A percentile compares a stretch with the other conserved stretches of the same genome.
phyloP scores from a whole-genome alignment of 2,329 filamentous ascomycete species.

The Trichoderma asperellum region DNA sequence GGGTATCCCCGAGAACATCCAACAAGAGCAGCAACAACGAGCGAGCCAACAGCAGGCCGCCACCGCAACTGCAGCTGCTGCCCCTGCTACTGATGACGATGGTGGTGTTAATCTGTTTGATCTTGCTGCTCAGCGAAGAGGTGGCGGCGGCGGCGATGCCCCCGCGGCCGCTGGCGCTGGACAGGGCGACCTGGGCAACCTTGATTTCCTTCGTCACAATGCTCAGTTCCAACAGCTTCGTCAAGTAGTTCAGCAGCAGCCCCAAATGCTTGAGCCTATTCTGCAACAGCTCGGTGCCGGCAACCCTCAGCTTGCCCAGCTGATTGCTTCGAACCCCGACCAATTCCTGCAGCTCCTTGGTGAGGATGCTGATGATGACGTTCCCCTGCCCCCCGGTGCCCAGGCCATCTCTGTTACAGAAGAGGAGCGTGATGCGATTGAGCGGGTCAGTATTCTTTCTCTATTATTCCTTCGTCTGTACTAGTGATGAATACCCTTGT shows the following conservation, averaged over 20 bases:
- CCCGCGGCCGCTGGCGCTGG: constrained; percentile 56
- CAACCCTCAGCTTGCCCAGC: constrained; percentile 89
- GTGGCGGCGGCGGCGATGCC: constrained; percentile 50
- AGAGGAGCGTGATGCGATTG: constrained; percentile 95
- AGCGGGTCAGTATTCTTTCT: constrained; percentile 66
- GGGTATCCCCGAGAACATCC: constrained; percentile 88
- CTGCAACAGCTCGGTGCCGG: constrained; percentile 93
- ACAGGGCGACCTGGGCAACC: constrained; percentile 67
- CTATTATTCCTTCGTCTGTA: neutral
- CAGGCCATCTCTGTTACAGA: constrained; percentile 91
- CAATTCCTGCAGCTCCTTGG: constrained; percentile 90
- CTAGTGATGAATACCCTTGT: constrained; percentile 1
- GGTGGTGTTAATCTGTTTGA: constrained; percentile 88
- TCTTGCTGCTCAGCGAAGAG: constrained; percentile 76
- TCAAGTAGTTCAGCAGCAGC: constrained; percentile 95
- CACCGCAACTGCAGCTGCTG: constrained; percentile 44
- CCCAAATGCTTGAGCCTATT: constrained; percentile 97
- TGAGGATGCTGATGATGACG: constrained; percentile 85
- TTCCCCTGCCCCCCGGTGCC: constrained; percentile 81
- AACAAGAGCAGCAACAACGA: constrained; percentile 65
- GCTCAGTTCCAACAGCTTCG: constrained; percentile 97
- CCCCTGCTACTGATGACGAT: constrained; percentile 58
- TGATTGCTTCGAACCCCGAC: constrained; percentile 90
- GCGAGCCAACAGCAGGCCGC: constrained; percentile 46
- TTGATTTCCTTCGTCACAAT: constrained; percentile 94